These are phyloP conservation scores for Secale cereale DNA, from an alignment of 176 grass and related monocot genomes.

Conservation along the genomic window DNA sequence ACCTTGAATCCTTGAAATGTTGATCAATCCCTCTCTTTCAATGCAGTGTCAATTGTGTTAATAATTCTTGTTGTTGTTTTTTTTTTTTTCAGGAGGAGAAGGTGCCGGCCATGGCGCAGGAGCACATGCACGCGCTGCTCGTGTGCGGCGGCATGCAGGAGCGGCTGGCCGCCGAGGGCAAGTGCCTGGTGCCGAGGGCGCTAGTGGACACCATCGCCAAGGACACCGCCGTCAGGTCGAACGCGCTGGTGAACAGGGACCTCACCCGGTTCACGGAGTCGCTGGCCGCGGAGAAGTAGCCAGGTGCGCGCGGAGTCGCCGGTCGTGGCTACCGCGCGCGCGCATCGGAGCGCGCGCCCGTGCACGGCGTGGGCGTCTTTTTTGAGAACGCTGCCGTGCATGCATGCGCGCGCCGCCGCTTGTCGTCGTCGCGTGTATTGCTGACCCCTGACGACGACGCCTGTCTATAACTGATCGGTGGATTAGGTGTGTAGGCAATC, in stretches of 20 bases:
- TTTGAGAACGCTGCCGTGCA: slow-evolving; percentile 26
- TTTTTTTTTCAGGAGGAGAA: slow-evolving; percentile 2
- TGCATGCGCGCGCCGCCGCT: not conserved
- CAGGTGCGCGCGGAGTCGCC: not conserved
- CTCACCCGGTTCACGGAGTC: slow-evolving; percentile 49
- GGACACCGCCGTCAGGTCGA: slow-evolving; percentile 40
- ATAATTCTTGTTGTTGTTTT: not conserved
- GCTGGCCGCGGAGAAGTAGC: not conserved
- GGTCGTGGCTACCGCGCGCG: slow-evolving; percentile 12
- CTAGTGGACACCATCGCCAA: slow-evolving; percentile 38
- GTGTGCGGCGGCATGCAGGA: slow-evolving; percentile 37
- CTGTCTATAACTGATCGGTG: slow-evolving; percentile 20
- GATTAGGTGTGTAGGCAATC: slow-evolving; percentile 21
- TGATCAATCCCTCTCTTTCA: not conserved
- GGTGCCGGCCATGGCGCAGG: slow-evolving; percentile 20
- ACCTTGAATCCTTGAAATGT: not conserved
- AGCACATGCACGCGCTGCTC: slow-evolving; percentile 49
- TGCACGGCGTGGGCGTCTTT: slow-evolving; percentile 3
- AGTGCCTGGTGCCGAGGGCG: slow-evolving; percentile 54
- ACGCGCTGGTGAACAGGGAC: slow-evolving; percentile 47
- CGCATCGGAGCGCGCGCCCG: not conserved
- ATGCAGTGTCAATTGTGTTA: not conserved
- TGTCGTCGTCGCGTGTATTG: slow-evolving; percentile 24
- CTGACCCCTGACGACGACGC: slow-evolving; percentile 20
- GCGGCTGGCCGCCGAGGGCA: slow-evolving; percentile 52